A percentile compares a stretch with the other conserved stretches of the same genome.
phyloP scores from a whole-genome alignment of 75 land plant species.

The Pseudotsuga menziesii region DNA sequence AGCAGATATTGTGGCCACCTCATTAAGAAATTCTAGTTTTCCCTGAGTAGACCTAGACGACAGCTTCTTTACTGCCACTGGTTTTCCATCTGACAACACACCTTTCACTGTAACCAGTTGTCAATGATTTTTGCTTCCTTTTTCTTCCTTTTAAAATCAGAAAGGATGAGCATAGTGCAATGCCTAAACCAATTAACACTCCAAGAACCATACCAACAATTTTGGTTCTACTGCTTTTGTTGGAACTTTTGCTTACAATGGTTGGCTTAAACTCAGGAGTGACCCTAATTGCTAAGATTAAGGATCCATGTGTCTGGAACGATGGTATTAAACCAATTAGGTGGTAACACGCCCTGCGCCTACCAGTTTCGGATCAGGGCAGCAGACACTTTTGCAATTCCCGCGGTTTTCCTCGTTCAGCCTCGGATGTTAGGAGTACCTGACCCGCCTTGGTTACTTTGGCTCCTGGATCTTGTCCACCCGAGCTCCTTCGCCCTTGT shows the following conservation, averaged over 20 bases:
- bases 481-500: too few species aligned
- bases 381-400: too few species aligned
- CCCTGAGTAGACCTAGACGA: conserved; percentile 71
- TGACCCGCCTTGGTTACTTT: too few species aligned
- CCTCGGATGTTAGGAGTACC: too few species aligned
- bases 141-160: neutral
- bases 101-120: conserved; percentile 17
- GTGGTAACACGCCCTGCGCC: too few species aligned
- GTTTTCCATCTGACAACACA: conserved; percentile 50
- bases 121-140: neutral
- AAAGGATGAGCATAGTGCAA: neutral
- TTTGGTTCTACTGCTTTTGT: neutral
- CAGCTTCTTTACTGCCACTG: conserved; percentile 69
- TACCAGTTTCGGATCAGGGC: too few species aligned
- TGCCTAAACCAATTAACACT: neutral
- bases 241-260: neutral
- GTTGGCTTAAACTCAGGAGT: neutral
- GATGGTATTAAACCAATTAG: too few species aligned
- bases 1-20: conserved; percentile 62
- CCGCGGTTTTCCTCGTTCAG: too few species aligned
- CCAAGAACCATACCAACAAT: neutral
- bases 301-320: too few species aligned
- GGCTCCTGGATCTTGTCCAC: too few species aligned
- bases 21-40: conserved; percentile 78
- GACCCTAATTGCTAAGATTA: too few species aligned